Base-by-base conservation (phyloP, 352 stramenopile species). In the Globisporangium sylvaticum region DNA sequence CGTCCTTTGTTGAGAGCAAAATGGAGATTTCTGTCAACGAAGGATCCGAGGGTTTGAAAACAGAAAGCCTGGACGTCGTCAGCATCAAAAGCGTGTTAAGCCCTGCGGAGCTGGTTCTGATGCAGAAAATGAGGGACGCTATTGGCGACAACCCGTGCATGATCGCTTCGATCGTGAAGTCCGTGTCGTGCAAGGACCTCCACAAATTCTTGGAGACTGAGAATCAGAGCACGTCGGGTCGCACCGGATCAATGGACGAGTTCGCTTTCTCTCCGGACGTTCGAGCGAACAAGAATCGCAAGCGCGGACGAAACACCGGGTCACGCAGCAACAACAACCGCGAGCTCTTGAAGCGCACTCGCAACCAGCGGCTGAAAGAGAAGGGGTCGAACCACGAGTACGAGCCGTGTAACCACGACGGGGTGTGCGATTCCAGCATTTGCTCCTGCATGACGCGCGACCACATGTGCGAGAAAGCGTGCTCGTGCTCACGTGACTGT, bases 391-490 rank as follows among this genome's bases (percentile, higher is more conserved):
- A 91, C 59, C 81, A 91, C 66, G 83, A 92, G 60, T 94, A 90
- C 55, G 83, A 92, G 55, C 86, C 86, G 50, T 94, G 86, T 66
- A 87, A 89, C 53, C 86, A 94, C 64, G 74, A 89, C n/a, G 86
- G 86, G 9, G 67, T 74, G 27, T 92, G 84, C 62, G 66, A 82
- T 73, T 72, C 76, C 15, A 76, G 34, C 0, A 69, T 58, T 42
- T 94, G 86, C 68, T 89, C 83, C n/a, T 94, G 86, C 60, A 89
- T 91, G 70, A 79, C 76, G 53, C 82, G 84, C 50, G 79, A 92
- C 54, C 86, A 94, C 68, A 92, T 78, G 57, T 94, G 86, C 44
- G 83, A 92, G 56, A 92, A 91, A 68, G 84, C 86, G 54, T 94
- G 86, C 66, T 91, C 84, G n/a, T 94, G 86, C 64, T 89, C 86